Conservation (phyloP, 768 basidiomycete genomes). For the Rickenella mellea region DNA sequence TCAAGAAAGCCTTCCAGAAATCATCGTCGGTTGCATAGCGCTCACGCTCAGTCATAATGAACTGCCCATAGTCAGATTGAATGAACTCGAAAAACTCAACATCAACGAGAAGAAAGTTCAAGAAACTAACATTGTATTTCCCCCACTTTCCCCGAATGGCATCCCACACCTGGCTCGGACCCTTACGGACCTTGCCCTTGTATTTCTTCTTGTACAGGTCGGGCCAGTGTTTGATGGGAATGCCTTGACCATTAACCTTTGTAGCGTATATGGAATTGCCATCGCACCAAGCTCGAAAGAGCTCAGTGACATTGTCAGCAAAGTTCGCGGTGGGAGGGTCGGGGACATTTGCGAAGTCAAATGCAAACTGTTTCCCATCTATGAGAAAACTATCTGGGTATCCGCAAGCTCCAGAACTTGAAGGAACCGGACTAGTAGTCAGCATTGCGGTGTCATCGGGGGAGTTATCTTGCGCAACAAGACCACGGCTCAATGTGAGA, state of each 20-base stretch:
- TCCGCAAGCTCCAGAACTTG: too few relatives aligned
- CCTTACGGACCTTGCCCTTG: too few relatives aligned
- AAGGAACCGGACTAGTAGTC: too few relatives aligned
- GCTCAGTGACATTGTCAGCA: slow-evolving; percentile 6
- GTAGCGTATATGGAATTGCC: slow-evolving; percentile 6
- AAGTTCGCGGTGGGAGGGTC: slow-evolving; percentile 7
- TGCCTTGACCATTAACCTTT: slow-evolving; percentile 6
- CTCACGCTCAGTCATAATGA: slow-evolving; percentile 7
- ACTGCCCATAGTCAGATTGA: too few relatives aligned
- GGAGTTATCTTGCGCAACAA: too few relatives aligned
- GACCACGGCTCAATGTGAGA: too few relatives aligned
- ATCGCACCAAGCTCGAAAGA: slow-evolving; percentile 11
- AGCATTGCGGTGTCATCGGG: too few relatives aligned
- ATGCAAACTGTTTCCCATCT: neutral
- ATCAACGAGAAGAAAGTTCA: too few relatives aligned
- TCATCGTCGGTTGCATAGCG: slow-evolving; percentile 1
- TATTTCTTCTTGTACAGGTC: slow-evolving; percentile 10
- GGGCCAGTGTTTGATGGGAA: slow-evolving; percentile 13
- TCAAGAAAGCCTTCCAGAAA: slow-evolving; percentile 9
- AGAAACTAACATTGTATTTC: slow-evolving; percentile 10
- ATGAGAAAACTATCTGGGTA: too few relatives aligned
- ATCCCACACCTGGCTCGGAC: slow-evolving; percentile 7
- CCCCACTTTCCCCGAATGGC: slow-evolving; percentile 8
- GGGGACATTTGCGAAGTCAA: slow-evolving; percentile 2
- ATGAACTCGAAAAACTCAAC: too few relatives aligned